Base-by-base conservation (phyloP, 2,329 filamentous ascomycete species). In the Botrytis sinoallii region DNA sequence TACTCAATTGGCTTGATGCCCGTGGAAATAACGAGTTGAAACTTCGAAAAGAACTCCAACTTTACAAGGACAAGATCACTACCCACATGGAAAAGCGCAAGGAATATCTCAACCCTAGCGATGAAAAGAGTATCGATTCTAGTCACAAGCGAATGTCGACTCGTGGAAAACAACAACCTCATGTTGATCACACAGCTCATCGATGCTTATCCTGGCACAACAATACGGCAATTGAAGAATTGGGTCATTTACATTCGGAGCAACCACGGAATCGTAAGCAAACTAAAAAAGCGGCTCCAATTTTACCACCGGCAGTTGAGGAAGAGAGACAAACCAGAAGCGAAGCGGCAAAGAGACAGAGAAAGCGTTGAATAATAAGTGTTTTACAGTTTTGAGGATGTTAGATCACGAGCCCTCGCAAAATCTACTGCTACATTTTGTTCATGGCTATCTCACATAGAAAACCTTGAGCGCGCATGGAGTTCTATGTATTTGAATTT, bases 1-100 rank as follows among this genome's bases (percentile, higher is more conserved):
- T 99, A 29, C 89, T 98, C 75, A 88, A 88, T 70, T 99, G 96
- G 95, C 87, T 99, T 7, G 95, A 99, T 80, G 88, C 91, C 20
- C 92, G 93, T 25, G 96, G 96, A 1, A 87, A 92, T 76, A 94
- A 97, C 76, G 96, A 99, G 83, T 84, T 92, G 76, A 95, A 94
- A 80, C 86, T 99, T 68, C 90, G 92, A 75, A 98, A 98, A 83
- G 95, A 98, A 82, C 87, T 99, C 6, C 85, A 91, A 69, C 84
- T 86, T 32, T 97, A 92, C 84, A 91, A 90, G 69, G 91, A 95
- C 59, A 89, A 90, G 79, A 97, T 98, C 76, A 85, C 87, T 38
- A 87, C 88, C 75, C 90, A 94, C 79, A 98, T 98, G 95, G 86
- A 91, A 78, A 91, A 91, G 79, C 91, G 97, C 75, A 89, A 89